Conservation (phyloP, 2,329 filamentous ascomycete genomes). For the Talaromyces islandicus region DNA sequence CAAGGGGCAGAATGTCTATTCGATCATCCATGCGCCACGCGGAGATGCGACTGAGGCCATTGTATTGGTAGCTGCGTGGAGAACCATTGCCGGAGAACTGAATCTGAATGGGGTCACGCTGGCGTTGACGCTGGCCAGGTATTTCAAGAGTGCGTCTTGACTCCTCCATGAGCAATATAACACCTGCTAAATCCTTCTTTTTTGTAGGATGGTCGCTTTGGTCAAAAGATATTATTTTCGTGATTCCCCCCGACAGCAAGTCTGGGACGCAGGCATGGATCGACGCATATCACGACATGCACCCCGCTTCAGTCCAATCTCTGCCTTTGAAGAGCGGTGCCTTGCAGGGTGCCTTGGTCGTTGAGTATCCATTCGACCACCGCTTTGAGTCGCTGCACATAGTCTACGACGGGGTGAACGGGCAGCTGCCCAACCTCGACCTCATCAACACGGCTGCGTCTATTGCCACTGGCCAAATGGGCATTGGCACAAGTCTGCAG, state of each 20-base stretch:
- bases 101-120: slow-evolving; percentile 86
- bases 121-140: slow-evolving; percentile 78
- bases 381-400: slow-evolving; percentile 85
- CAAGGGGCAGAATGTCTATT: slow-evolving; percentile 84
- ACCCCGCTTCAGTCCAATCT: slow-evolving; percentile 64
- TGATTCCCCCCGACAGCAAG: slow-evolving; percentile 82
- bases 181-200: background rate
- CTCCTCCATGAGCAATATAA: background rate
- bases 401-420: slow-evolving; percentile 92
- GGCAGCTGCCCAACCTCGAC: slow-evolving; percentile 90
- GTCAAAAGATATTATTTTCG: slow-evolving; percentile 96
- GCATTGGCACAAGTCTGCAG: slow-evolving; percentile 75
- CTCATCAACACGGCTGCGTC: slow-evolving; percentile 89
- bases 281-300: slow-evolving; percentile 91
- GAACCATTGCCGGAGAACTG: slow-evolving; percentile 67
- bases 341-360: slow-evolving; percentile 83
- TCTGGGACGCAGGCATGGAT: slow-evolving; percentile 95
- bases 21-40: slow-evolving; percentile 83
- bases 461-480: slow-evolving; percentile 88
- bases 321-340: slow-evolving; percentile 88
- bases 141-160: slow-evolving; percentile 68
- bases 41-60: slow-evolving; percentile 97
- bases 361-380: slow-evolving; percentile 83
- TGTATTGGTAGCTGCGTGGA: slow-evolving; percentile 85
- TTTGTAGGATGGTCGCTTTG: slow-evolving; percentile 79